phyloP scores from a whole-genome alignment of 2,329 filamentous ascomycete genomes.

The Chaetomiaceae sp. region DNA sequence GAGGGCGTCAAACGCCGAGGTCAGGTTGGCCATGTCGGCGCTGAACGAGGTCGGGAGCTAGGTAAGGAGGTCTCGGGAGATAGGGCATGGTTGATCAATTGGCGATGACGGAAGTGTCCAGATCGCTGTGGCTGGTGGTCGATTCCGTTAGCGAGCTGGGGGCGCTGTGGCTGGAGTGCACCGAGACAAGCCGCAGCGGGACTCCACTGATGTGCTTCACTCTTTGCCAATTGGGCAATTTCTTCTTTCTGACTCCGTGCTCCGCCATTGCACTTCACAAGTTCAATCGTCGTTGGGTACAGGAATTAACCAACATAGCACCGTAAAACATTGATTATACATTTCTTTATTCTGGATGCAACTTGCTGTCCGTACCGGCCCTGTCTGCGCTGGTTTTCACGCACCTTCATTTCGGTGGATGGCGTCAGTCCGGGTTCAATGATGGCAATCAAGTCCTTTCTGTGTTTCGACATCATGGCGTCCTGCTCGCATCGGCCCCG shows the following conservation, averaged over 20 bases:
- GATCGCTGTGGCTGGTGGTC: not conserved
- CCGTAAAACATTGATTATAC: no score
- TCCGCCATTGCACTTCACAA: no score
- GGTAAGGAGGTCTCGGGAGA: not conserved
- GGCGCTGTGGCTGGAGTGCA: not conserved
- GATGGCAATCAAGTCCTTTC: not conserved
- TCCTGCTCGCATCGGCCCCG: not conserved
- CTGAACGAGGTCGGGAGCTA: not conserved
- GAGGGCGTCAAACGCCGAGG: constrained; percentile 63
- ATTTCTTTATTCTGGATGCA: no score
- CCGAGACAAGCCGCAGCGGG: not conserved
- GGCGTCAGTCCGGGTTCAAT: not conserved
- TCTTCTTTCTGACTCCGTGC: no score
- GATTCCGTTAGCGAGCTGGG: no score
- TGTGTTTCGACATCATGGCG: not conserved
- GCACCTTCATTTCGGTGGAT: not conserved
- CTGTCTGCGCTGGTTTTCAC: not conserved
- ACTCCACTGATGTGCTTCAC: no score
- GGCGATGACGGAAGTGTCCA: constrained; percentile 5
- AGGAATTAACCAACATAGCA: no score
- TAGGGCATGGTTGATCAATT: not conserved
- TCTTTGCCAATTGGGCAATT: no score
- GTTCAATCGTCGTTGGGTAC: no score
- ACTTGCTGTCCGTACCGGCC: no score
- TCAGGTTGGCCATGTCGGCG: constrained; percentile 55